Base-by-base conservation (phyloP, 83 land plant genomes). In the Picea abies region DNA sequence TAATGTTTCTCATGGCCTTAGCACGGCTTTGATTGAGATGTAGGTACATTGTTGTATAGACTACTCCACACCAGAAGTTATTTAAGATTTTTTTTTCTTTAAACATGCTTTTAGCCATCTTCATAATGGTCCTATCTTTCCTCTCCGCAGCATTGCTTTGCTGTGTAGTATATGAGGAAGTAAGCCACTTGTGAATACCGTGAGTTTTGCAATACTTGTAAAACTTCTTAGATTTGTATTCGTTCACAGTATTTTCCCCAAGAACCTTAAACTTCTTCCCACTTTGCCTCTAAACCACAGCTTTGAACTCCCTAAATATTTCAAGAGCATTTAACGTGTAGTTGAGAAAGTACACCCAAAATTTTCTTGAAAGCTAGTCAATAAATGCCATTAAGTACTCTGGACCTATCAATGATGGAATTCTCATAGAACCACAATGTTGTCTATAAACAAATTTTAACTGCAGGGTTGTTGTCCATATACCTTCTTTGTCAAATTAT, bases 281-380 rank as follows among this genome's bases (percentile, higher is more conserved):
- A 63, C 66, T 19, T 63, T 63, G 66, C 25, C 66, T 63, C 66
- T 63, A 7, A 63, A 63, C 66, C 7, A 22, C 5, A 49, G 10
- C 66, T 20, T 17, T 63, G 66, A 63, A 63, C 22, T 63, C 23
- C 22, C 23, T 63, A 22, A 63, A 22, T 63, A 8, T 63, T 63
- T 63, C 66, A 63, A 63, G 9, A n/a, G 23, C 66, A 63, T 20
- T 20, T 63, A 20, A 63, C 3, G 20, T 63, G n/a, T 15, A 15
- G 22, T 63, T 63, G 66, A 63, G n/a, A 63, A 63, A 63, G 65
- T 15, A 63, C 25, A n/a, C 65, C 65, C 65, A 63, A 63, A 63
- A 20, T 17, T 63, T 63, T 19, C 66, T 19, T 63, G 5, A 63
- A 7, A 19, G n/a, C 23, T 63, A n/a, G 9, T 63, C 23, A 4